Conservation (phyloP, 2,329 filamentous ascomycete genomes). For the Aureobasidium zeae region DNA sequence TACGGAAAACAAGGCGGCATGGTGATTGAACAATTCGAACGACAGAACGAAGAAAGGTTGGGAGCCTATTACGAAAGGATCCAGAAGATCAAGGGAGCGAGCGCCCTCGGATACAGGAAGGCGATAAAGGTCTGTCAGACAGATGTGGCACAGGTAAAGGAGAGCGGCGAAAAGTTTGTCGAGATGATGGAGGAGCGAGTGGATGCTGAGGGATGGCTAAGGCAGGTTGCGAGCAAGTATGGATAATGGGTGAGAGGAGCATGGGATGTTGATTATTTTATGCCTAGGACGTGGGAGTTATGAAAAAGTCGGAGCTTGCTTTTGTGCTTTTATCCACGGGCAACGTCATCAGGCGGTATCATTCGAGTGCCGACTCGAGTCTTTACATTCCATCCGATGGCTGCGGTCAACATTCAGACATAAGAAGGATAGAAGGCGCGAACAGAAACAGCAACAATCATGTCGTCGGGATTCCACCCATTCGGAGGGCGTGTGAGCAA, state of each 20-base stretch:
- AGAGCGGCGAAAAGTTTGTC: neutral
- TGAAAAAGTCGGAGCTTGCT: too few relatives aligned
- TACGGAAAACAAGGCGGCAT: slow-evolving; percentile 36
- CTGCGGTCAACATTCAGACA: too few relatives aligned
- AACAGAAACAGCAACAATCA: neutral
- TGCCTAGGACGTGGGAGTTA: too few relatives aligned
- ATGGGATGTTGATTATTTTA: too few relatives aligned
- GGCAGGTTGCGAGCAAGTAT: slow-evolving; percentile 2
- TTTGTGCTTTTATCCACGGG: too few relatives aligned
- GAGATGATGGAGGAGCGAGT: neutral
- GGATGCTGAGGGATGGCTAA: slow-evolving; percentile 1
- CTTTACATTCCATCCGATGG: too few relatives aligned
- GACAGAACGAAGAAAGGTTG: slow-evolving; percentile 33
- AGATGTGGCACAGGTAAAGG: neutral
- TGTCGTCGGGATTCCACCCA: slow-evolving; percentile 39
- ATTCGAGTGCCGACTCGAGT: too few relatives aligned
- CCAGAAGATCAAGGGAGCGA: slow-evolving; percentile 21
- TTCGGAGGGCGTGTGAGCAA: slow-evolving; percentile 44
- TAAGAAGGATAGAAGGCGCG: too few relatives aligned
- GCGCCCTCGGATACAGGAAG: neutral
- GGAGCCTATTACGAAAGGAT: slow-evolving; percentile 22
- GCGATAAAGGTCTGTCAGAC: neutral
- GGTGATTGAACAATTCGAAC: slow-evolving; percentile 36
- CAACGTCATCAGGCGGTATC: too few relatives aligned
- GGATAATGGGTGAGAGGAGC: neutral